phyloP scores from a whole-genome alignment of 2,329 filamentous ascomycete species.

The Didymella sp. region DNA sequence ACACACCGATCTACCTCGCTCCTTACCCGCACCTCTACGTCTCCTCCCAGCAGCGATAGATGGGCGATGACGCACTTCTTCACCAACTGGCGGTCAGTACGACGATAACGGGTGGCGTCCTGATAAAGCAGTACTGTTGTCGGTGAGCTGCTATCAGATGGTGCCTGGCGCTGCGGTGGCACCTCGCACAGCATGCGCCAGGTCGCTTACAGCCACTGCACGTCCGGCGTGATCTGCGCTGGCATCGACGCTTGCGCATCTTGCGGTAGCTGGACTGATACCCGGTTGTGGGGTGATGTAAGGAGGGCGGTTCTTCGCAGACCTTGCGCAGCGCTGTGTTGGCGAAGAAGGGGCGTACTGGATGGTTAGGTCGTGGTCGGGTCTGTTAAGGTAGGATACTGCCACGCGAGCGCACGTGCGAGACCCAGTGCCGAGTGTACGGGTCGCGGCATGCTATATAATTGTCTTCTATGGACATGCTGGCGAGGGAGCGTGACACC shows the following conservation, averaged over 20 bases:
- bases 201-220: not conserved
- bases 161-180: not conserved
- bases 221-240: not conserved
- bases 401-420: constrained; percentile 16
- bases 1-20: too few relatives aligned
- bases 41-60: not conserved
- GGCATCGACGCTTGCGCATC: constrained; percentile 1
- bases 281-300: constrained; percentile 4
- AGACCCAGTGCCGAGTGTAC: not conserved
- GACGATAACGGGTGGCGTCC: not conserved
- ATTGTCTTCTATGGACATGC: constrained; percentile 1
- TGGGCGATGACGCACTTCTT: not conserved
- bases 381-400: constrained; percentile 1
- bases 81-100: not conserved
- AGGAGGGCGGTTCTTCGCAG: not conserved
- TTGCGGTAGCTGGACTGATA: not conserved
- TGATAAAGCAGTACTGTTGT: not conserved
- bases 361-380: not conserved
- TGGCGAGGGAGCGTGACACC: not conserved
- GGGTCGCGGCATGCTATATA: constrained; percentile 7
- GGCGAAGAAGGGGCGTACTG: not conserved
- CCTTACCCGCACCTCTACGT: too few relatives aligned
- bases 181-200: constrained; percentile 4
- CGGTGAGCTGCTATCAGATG: not conserved
- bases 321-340: not conserved